phyloP scores from a whole-genome alignment of 129 eudicot genomes.

The Logfia minima region DNA sequence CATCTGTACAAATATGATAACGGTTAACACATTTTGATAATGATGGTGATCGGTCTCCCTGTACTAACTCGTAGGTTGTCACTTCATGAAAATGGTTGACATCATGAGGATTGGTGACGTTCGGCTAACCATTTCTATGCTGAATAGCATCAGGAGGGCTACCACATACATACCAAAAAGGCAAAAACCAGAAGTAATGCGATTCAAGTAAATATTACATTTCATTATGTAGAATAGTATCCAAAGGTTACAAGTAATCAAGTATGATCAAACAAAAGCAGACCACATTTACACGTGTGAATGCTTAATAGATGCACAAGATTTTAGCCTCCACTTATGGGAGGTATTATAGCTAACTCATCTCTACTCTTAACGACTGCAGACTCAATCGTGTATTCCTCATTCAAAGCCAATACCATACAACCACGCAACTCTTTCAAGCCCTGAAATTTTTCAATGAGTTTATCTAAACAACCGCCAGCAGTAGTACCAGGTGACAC shows the following conservation, averaged over 20 bases:
- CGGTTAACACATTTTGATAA: neutral
- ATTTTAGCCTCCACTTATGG: conserved; percentile 82
- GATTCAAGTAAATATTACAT: neutral
- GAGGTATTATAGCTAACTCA: conserved; percentile 96
- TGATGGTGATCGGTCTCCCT: neutral
- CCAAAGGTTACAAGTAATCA: neutral
- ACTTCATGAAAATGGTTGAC: neutral
- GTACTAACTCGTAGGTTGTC: neutral
- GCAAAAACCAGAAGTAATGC: neutral
- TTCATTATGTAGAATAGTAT: neutral
- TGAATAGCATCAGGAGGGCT: neutral
- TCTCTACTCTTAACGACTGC: conserved; percentile 66
- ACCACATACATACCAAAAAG: neutral
- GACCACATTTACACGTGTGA: neutral
- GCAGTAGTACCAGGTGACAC: conserved; percentile 74
- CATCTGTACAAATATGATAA: neutral
- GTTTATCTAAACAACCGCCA: conserved; percentile 64
- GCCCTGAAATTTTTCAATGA: conserved; percentile 57
- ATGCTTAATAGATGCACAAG: neutral
- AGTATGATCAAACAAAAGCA: conserved; percentile 8
- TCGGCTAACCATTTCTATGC: neutral
- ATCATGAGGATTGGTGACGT: neutral
- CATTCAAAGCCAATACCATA: conserved; percentile 84
- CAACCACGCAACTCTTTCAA: conserved; percentile 49
- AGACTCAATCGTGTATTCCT: conserved; percentile 78